These are phyloP conservation scores for Suillus luteus DNA, from an alignment of 768 basidiomycete genomes.

Conservation along the genomic window DNA sequence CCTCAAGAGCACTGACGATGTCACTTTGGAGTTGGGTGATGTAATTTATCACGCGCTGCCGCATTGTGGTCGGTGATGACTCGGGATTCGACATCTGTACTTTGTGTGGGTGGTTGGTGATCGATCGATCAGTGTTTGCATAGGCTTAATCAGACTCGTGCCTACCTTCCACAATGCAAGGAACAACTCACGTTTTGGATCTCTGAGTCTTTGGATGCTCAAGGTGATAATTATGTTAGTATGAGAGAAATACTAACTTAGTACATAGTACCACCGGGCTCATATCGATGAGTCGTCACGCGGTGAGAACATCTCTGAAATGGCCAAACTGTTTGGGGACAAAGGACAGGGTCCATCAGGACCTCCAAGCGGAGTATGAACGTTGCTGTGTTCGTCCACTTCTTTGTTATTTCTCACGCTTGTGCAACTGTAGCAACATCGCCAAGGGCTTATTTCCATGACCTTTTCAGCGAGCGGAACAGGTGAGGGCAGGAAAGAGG, in stretches of 20 bases:
- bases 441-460: too few relatives aligned
- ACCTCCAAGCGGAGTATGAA: too few relatives aligned
- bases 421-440: too few relatives aligned
- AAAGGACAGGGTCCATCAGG: too few relatives aligned
- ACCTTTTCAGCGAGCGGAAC: too few relatives aligned
- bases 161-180: neutral
- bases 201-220: neutral
- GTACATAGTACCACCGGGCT: neutral
- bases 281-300: too few relatives aligned
- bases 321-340: too few relatives aligned
- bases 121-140: neutral
- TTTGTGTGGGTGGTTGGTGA: neutral
- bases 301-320: too few relatives aligned
- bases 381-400: too few relatives aligned
- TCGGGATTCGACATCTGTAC: neutral
- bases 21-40: slow-evolving; percentile 22
- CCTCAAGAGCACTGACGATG: slow-evolving; percentile 26
- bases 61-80: neutral
- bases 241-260: neutral
- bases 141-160: neutral
- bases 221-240: neutral
- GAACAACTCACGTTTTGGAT: neutral
- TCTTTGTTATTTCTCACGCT: too few relatives aligned
- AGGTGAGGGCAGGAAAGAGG: too few relatives aligned
- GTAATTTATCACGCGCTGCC: slow-evolving; percentile 1